Evolutionary conservation across 768 basidiomycete genomes (phyloP), one percentile per base, ranked within the genome.

Genomic region (Rhodotorula toruloides): DNA sequence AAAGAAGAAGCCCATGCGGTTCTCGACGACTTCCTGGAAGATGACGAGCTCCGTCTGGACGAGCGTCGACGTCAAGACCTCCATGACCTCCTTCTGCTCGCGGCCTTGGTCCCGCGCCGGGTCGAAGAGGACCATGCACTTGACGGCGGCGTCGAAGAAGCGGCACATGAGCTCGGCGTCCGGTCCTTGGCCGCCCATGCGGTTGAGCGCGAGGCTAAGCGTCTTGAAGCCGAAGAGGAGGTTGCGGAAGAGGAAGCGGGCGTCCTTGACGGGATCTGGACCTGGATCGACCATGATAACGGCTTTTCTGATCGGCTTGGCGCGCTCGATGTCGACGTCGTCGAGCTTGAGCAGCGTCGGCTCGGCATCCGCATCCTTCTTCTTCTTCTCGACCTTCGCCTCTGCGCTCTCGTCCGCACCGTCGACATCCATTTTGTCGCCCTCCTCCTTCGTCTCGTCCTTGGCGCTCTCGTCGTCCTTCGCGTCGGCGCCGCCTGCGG

Each of bases 11-110:
- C 86, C 87, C 79, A 98, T 88, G 76, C 91, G 88, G 76, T 85
- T 86, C 42, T 89, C 91, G 91, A 93, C 94, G 39, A 97, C 89
- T 78, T 96, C 91, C 77, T 94, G 89, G 76, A 96, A 93, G 66
- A 93, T 88, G 74, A 94, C 90, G 13, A 89, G 81, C 74, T 96
- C 89, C 73, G 93, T 84, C 76, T 92, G 89, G 43, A 63, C 62
- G 47, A 63, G 69, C 32, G 64, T 74, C 49, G 65, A 59, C 10
- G 84, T 84, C 56, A 88, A 80, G 82, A 87, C 86, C 63, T 99
- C 94, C 74, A 91, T 83, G 10, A 86, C 86, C 75, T 97, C 92
- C 57, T 86, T 83, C 61, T 82, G 81, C 60, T 87, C 73, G 40
- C 72, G 54, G 12, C 76, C 76, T 61, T 78, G 56, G 56, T 83